Conservation (phyloP, 2,329 filamentous ascomycete genomes). For the Colletotrichum filicis region DNA sequence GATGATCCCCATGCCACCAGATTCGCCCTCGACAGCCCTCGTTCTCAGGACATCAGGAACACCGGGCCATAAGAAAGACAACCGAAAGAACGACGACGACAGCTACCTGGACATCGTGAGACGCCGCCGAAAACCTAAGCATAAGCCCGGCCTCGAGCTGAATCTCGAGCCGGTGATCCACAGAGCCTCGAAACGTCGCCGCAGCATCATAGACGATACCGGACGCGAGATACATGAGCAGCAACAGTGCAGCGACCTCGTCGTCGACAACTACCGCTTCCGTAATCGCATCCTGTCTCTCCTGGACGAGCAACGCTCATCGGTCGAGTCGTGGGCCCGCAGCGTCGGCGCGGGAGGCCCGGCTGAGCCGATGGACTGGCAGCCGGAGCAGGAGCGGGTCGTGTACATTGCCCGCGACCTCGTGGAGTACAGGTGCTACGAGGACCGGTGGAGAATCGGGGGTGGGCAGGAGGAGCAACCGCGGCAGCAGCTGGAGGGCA, state of each 20-base stretch:
- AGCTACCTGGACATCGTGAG: background rate
- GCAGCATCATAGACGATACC: background rate
- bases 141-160: background rate
- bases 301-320: conserved; percentile 26
- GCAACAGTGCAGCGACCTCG: background rate
- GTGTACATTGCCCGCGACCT: conserved; percentile 29
- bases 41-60: background rate
- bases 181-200: background rate
- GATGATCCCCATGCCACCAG: conserved; percentile 19
- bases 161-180: background rate
- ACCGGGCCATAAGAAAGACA: too few relatives aligned
- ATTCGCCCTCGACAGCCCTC: background rate
- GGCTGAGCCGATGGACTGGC: conserved; percentile 42
- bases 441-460: conserved; percentile 26
- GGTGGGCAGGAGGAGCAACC: background rate
- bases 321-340: conserved; percentile 36
- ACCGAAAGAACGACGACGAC: too few relatives aligned
- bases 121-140: too few relatives aligned
- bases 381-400: conserved; percentile 38
- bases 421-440: conserved; percentile 31
- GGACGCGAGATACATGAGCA: too few relatives aligned
- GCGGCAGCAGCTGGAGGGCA: background rate
- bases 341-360: conserved; percentile 33
- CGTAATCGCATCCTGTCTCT: conserved; percentile 18
- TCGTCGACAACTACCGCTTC: conserved; percentile 19